Conservation (phyloP, 2,329 filamentous ascomycete species). For the Coniochaeta ligniaria region DNA sequence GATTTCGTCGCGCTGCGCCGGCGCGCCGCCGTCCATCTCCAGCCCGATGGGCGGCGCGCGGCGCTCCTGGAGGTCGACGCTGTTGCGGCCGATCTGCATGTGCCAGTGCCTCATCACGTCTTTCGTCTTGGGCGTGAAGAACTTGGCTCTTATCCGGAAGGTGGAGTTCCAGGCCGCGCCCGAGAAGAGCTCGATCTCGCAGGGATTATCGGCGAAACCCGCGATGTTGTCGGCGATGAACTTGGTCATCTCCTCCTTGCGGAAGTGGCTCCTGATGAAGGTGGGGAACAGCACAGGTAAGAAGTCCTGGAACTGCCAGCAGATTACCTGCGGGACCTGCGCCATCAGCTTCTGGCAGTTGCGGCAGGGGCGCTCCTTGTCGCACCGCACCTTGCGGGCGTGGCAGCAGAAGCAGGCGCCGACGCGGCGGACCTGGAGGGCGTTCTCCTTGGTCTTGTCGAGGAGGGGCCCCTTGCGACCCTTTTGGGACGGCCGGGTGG, state of each 20-base stretch:
- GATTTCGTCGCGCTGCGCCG: constrained; percentile 30
- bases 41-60: constrained; percentile 43
- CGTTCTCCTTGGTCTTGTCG: constrained; percentile 45
- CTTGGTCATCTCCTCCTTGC: constrained; percentile 37
- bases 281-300: constrained; percentile 42
- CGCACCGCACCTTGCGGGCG: constrained; percentile 51
- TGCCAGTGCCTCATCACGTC: constrained; percentile 47
- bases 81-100: constrained; percentile 24
- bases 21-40: constrained; percentile 28
- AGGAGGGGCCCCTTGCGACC: constrained; percentile 50
- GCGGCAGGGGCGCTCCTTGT: constrained; percentile 47
- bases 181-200: constrained; percentile 40
- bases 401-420: constrained; percentile 55
- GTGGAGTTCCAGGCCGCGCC: constrained; percentile 35
- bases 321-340: constrained; percentile 45
- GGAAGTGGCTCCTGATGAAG: constrained; percentile 43
- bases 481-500: constrained; percentile 42
- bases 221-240: constrained; percentile 44
- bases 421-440: constrained; percentile 43
- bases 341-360: constrained; percentile 46
- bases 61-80: constrained; percentile 32
- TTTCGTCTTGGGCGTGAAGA: constrained; percentile 40
- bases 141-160: constrained; percentile 40
- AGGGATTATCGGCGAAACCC: constrained; percentile 32
- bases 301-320: constrained; percentile 54